A percentile compares a stretch with the other conserved stretches of the same genome.
These are phyloP conservation scores for Fusarium secorum DNA, from an alignment of 2,329 filamentous ascomycete genomes.

Conservation along the genomic window DNA sequence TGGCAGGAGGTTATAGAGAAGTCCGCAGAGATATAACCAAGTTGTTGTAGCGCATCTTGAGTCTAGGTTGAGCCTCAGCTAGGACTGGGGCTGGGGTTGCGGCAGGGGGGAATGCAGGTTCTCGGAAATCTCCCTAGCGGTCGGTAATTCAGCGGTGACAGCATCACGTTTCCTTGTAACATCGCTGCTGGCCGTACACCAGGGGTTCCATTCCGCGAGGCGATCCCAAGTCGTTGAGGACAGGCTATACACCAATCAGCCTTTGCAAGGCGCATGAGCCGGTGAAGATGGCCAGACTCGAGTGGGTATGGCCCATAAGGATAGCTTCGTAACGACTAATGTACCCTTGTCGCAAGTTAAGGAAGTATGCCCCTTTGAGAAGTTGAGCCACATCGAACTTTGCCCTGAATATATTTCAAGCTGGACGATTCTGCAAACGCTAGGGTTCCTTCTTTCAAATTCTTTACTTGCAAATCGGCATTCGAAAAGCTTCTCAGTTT, in stretches of 20 bases:
- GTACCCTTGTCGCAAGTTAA: slow-evolving; percentile 35
- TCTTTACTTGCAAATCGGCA: background rate
- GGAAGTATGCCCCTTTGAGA: slow-evolving; percentile 31
- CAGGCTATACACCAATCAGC: slow-evolving; percentile 34
- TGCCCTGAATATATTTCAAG: slow-evolving; percentile 29
- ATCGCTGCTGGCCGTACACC: slow-evolving; percentile 1
- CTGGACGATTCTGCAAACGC: slow-evolving; percentile 4
- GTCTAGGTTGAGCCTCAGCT: slow-evolving; percentile 9
- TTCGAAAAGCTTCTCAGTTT: background rate
- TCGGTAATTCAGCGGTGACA: slow-evolving; percentile 17
- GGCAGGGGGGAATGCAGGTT: slow-evolving; percentile 15
- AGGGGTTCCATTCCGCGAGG: slow-evolving; percentile 22
- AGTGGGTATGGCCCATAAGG: slow-evolving; percentile 25
- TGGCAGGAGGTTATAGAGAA: slow-evolving; percentile 1
- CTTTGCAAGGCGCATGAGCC: slow-evolving; percentile 26
- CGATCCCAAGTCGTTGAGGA: slow-evolving; percentile 35
- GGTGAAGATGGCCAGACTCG: slow-evolving; percentile 26
- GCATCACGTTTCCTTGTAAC: slow-evolving; percentile 10
- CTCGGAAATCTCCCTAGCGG: slow-evolving; percentile 13
- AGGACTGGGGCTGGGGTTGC: slow-evolving; percentile 1
- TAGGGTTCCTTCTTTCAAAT: background rate
- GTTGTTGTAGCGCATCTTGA: background rate
- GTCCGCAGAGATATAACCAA: background rate
- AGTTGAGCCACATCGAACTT: slow-evolving; percentile 10
- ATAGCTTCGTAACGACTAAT: slow-evolving; percentile 29